phyloP scores from a whole-genome alignment of 129 eudicot genomes.

The Heracleum sosnowskyi region DNA sequence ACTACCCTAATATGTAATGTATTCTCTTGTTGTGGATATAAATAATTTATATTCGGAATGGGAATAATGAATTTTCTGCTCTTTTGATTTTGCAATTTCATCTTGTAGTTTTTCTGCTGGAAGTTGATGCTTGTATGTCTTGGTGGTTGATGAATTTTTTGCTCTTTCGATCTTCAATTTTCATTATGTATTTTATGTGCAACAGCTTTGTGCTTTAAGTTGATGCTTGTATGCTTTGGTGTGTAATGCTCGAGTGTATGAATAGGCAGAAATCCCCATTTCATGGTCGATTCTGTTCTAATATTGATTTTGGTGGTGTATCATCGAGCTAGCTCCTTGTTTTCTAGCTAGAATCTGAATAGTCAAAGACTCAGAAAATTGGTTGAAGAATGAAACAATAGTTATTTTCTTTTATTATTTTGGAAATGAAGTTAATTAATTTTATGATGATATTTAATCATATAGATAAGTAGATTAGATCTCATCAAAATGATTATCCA shows the following conservation, averaged over 20 bases:
- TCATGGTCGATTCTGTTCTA: neutral
- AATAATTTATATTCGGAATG: neutral
- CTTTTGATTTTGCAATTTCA: neutral
- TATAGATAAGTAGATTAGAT: neutral
- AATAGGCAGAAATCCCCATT: neutral
- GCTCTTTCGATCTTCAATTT: neutral
- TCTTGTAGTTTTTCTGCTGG: neutral
- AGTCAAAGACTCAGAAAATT: no score
- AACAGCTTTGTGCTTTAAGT: no score
- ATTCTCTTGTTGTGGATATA: neutral
- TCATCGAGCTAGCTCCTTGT: neutral
- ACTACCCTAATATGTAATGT: neutral
- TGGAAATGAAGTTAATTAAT: neutral
- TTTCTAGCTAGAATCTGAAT: no score
- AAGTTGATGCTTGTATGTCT: neutral
- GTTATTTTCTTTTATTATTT: no score
- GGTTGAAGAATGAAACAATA: no score
- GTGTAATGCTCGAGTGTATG: neutral
- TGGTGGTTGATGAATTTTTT: neutral
- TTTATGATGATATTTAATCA: no score
- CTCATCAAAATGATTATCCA: constrained; percentile 22
- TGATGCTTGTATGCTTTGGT: neutral
- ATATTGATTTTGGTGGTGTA: neutral
- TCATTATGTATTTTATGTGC: neutral
- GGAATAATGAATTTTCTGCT: neutral